Evolutionary conservation across 176 grass and related monocot genomes (phyloP).

Genomic region (Tillandsia leiboldiana): DNA sequence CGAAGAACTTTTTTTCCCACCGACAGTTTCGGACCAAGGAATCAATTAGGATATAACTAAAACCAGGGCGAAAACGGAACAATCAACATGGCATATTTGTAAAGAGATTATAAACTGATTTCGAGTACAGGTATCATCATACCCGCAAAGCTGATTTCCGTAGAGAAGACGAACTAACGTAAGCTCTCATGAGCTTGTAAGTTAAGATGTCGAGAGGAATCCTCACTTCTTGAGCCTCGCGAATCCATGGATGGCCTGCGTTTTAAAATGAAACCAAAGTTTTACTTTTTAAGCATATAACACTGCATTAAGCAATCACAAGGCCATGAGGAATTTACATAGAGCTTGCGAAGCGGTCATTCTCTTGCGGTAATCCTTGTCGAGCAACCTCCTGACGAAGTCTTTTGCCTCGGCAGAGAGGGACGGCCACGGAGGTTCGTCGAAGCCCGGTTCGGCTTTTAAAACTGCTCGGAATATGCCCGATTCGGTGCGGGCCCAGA

Average conservation of each 20-base stretch:
- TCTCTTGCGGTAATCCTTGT: conserved; percentile 99
- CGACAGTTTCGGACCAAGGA: background rate
- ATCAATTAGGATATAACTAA: background rate
- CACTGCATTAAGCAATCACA: background rate
- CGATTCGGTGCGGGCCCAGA: conserved; percentile 94
- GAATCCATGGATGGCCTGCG: conserved; percentile 90
- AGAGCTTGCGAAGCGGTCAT: conserved; percentile 98
- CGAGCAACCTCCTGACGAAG: conserved; percentile 88
- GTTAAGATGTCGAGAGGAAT: conserved; percentile 94
- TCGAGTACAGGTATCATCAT: conserved; percentile 7
- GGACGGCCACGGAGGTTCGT: conserved; percentile 94
- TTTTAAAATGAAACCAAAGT: conserved; percentile 11
- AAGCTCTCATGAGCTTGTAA: conserved; percentile 92
- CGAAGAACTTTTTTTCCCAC: too few relatives aligned
- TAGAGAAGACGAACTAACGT: conserved; percentile 89
- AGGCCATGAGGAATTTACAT: conserved; percentile 38
- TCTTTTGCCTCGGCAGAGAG: conserved; percentile 85
- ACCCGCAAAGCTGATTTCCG: conserved; percentile 97
- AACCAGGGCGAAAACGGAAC: background rate
- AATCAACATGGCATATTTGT: conserved; percentile 1
- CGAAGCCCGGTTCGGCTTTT: conserved; percentile 97
- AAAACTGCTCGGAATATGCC: conserved; percentile 96
- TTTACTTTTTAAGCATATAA: background rate
- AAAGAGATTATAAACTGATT: conserved; percentile 1
- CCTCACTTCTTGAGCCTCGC: conserved; percentile 66